Base-by-base conservation (phyloP, 202 grass and related monocot species). In the Setaria italica region DNA sequence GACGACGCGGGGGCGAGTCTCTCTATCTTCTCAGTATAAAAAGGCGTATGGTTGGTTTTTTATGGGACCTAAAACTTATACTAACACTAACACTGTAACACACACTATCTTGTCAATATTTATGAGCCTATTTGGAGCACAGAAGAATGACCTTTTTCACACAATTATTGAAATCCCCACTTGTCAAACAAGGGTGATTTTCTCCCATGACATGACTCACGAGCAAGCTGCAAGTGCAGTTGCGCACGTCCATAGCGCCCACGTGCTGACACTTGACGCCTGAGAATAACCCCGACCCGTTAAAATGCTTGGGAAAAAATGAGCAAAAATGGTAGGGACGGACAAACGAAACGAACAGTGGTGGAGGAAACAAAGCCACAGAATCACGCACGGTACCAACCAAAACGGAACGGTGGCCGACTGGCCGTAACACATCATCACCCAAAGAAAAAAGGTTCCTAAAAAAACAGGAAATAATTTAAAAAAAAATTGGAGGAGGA, bases 191-290 rank as follows among this genome's bases (percentile, higher is more conserved):
- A 25, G 25, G 25, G 25, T 25, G 54, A 56, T 56, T 56, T 35
- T 35, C 34, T 25, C 25, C 25, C 25, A 25, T 55, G 53, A 20
- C 53, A 56, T 20, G 53, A 19, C 53, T 19, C 7, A 58, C n/a
- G 65, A 43, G 4, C n/a, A 9, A 46, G 67, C 64, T 41, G 73
- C 30, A 37, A 4, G 5, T 45, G 42, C 42, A 9, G 0, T 45
- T 54, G 51, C 17, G 58, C 0, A 59, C 9, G 5, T 41, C 54
- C 66, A 49, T 3, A 30, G 5, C 1, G 47, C 34, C 67, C 41
- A 86, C 46, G 19, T 64, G 76, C 6, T 20, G 2, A 55, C 67
- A 34, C 6, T 66, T 17, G 84, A 74, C 85, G 5, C 54, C 45
- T 56, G 47, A 66, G 13, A 43, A 4, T 25, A 51, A 63, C 21